Conservation (phyloP, 2,329 filamentous ascomycete species). For the Stemphylium beticola region DNA sequence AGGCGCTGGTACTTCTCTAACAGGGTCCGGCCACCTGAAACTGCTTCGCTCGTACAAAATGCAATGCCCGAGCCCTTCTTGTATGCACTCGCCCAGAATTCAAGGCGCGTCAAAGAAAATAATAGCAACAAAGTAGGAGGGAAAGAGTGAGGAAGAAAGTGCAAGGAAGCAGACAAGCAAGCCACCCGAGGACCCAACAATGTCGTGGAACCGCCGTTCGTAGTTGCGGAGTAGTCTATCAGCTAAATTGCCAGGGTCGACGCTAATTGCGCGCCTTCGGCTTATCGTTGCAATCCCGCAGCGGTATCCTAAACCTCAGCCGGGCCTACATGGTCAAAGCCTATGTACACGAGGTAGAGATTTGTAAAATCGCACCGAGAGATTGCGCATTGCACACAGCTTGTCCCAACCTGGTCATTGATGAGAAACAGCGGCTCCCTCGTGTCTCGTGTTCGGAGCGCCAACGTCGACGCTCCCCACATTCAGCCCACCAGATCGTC, state of each 20-base stretch:
- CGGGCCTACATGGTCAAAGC: not conserved
- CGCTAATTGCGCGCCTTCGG: constrained; percentile 13
- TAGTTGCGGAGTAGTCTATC: constrained; percentile 13
- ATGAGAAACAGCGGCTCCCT: not conserved
- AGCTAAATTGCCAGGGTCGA: constrained; percentile 17
- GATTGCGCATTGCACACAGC: constrained; percentile 1
- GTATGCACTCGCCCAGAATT: not conserved
- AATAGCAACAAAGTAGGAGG: not conserved
- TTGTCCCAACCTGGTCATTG: not conserved
- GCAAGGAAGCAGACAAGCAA: not conserved
- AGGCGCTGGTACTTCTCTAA: constrained; percentile 12
- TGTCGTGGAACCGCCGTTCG: constrained; percentile 13
- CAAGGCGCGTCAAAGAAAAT: not conserved
- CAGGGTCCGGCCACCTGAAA: constrained; percentile 14
- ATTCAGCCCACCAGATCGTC: constrained; percentile 7
- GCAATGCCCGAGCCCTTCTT: constrained; percentile 7
- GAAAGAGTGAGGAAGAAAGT: not conserved
- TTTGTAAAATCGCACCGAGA: constrained; percentile 1
- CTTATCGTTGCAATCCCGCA: constrained; percentile 3
- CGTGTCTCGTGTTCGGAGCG: constrained; percentile 14
- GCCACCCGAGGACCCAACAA: not conserved
- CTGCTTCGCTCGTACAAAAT: constrained; percentile 4
- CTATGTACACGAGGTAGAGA: not conserved
- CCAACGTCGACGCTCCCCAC: constrained; percentile 13
- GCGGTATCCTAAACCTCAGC: constrained; percentile 6